Base-by-base conservation (phyloP, 345 rosid species). In the Brassica cretica region DNA sequence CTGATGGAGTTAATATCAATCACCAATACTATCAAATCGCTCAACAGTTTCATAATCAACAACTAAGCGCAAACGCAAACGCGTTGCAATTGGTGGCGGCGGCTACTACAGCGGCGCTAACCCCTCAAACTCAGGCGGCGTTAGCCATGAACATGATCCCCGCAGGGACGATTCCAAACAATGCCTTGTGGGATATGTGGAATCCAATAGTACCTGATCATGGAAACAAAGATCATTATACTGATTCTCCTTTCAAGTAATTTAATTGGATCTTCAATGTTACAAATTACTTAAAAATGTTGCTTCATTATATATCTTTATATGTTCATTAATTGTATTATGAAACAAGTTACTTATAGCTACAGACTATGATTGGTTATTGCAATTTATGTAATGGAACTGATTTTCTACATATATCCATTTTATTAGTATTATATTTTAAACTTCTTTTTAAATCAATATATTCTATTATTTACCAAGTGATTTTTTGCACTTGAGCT, bases 121-220 rank as follows among this genome's bases (percentile, higher is more conserved):
- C 79, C 1, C 66, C 83, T 32, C 89, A 81, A 44, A 61, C 89
- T 15, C 86, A 78, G 29, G 75, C 84, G 6, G 82, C 85, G 14
- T 82, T 84, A 11, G 78, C 87, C 0, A 82, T 85, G 82, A 85
- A 78, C 78, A 74, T 78, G 73, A 81, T 81, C n/a, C 88, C 92
- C 6, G 15, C 79, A 71, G 73, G 77, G 63, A 69, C 84, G 12
- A 71, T 84, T 61, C 88, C 87, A 18, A 77, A 68, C 75, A 68
- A 27, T 53, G 76, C 89, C 56, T 86, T 89, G 76, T 91, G 97
- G 98, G 97, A 93, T 35, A 21, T 80, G 80, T 93, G 98, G 98
- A 93, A 86, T 77, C 93, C 90, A n/a, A 66, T 86, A 16, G 76
- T 86, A 63, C 88, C 90, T 5, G 94, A 93, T 16, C 60, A 53